Percentiles rank a stretch among this genome's conserved stretches.
phyloP scores from a whole-genome alignment of 768 basidiomycete genomes.

The Termitomyces sp. region DNA sequence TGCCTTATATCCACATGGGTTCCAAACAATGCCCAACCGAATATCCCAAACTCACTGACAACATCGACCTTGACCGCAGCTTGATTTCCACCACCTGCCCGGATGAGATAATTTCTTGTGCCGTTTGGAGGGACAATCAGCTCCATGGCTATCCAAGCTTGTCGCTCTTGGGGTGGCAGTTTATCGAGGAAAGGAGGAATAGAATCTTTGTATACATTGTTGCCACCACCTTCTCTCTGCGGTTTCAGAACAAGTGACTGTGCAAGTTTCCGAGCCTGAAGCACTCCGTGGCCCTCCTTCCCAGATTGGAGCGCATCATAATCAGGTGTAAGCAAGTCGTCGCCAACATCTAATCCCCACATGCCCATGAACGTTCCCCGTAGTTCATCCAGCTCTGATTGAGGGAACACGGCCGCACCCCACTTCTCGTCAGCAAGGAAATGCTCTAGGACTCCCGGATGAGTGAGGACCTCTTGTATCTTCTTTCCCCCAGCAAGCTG shows the following conservation, averaged over 20 bases:
- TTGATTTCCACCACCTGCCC: slow-evolving; percentile 52
- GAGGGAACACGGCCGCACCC: slow-evolving; percentile 25
- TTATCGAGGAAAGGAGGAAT: slow-evolving; percentile 75
- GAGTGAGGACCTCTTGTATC: slow-evolving; percentile 83
- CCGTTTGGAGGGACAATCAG: slow-evolving; percentile 77
- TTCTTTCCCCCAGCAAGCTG: slow-evolving; percentile 98
- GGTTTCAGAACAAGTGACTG: slow-evolving; percentile 84
- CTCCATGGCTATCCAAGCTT: slow-evolving; percentile 96
- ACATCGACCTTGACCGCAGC: slow-evolving; percentile 59
- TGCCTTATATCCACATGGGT: slow-evolving; percentile 45
- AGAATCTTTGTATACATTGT: slow-evolving; percentile 85
- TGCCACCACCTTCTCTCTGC: slow-evolving; percentile 97
- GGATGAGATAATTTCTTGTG: slow-evolving; percentile 70
- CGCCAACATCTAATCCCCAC: slow-evolving; percentile 71
- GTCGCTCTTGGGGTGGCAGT: slow-evolving; percentile 57
- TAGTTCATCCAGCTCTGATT: slow-evolving; percentile 47
- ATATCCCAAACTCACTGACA: slow-evolving; percentile 89
- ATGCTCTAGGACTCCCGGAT: slow-evolving; percentile 66
- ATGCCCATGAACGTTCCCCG: slow-evolving; percentile 84
- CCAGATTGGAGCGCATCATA: slow-evolving; percentile 20
- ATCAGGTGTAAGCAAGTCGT: slow-evolving; percentile 31
- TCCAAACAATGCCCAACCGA: slow-evolving; percentile 84
- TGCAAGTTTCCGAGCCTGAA: slow-evolving; percentile 47
- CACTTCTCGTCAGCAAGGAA: slow-evolving; percentile 54
- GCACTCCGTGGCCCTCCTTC: slow-evolving; percentile 38